Evolutionary conservation across 179 eudicot genomes (phyloP).

Genomic region (Sideroxylon spinosum): DNA sequence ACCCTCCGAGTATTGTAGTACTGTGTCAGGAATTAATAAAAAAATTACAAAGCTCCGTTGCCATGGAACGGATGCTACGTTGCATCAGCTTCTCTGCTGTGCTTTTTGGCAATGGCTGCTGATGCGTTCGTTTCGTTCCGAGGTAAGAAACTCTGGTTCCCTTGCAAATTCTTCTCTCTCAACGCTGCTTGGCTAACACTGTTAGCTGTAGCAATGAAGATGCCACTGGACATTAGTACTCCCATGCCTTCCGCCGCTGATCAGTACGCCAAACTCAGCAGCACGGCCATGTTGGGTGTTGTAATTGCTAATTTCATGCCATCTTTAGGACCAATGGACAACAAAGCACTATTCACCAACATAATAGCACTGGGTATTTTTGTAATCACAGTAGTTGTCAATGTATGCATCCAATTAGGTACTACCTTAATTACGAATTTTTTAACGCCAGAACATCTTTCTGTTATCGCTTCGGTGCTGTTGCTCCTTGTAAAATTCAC

Average conservation of each 20-base stretch:
- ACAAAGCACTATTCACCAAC: conserved; percentile 22
- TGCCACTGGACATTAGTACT: conserved; percentile 33
- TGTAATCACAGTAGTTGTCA: conserved; percentile 21
- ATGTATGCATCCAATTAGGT: conserved; percentile 21
- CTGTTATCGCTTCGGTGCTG: neutral
- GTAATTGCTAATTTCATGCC: conserved; percentile 33
- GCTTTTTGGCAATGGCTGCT: conserved; percentile 23
- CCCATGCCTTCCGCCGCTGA: conserved; percentile 16
- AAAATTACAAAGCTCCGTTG: conserved; percentile 14
- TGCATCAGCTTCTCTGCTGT: conserved; percentile 30
- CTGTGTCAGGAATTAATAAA: too few relatives aligned
- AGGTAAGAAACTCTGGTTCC: conserved; percentile 28
- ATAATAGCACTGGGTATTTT: conserved; percentile 28
- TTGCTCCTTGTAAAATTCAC: neutral
- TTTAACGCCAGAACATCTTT: neutral
- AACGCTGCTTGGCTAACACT: conserved; percentile 28
- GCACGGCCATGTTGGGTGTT: conserved; percentile 17
- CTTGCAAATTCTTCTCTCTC: conserved; percentile 29
- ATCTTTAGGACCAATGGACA: conserved; percentile 27
- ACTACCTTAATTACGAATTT: neutral
- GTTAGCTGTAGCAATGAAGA: conserved; percentile 30
- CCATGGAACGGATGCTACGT: conserved; percentile 35
- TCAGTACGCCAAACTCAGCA: conserved; percentile 25
- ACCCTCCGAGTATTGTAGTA: too few relatives aligned
- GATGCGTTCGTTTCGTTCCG: conserved; percentile 24